A percentile compares a stretch with the other conserved stretches of the same genome.
Evolutionary conservation across 2,329 filamentous ascomycete genomes (phyloP).

Genomic region (Penicillium palitans): DNA sequence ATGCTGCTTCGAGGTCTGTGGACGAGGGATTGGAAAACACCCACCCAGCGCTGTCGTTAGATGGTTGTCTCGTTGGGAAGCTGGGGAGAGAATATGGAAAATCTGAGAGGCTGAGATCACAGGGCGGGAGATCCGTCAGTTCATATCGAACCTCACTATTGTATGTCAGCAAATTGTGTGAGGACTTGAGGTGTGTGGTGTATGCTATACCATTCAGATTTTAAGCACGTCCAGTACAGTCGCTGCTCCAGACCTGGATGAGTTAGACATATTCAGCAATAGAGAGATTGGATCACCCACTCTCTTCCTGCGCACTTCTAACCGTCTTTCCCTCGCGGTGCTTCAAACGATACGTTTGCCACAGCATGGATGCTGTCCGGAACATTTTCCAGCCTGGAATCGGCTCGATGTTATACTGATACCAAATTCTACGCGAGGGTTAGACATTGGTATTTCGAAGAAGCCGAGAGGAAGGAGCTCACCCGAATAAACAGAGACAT

Average conservation of each 20-base stretch:
- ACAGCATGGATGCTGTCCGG: constrained; percentile 28
- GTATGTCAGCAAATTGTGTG: neutral
- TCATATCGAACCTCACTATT: constrained; percentile 29
- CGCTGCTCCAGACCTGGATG: constrained; percentile 25
- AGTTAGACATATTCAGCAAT: constrained; percentile 8
- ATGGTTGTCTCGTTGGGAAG: constrained; percentile 20
- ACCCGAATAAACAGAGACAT: constrained; percentile 30
- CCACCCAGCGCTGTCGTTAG: constrained; percentile 16
- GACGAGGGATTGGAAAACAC: constrained; percentile 13
- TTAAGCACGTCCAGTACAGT: constrained; percentile 30
- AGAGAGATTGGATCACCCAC: constrained; percentile 12
- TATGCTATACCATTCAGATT: constrained; percentile 25
- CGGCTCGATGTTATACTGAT: constrained; percentile 30
- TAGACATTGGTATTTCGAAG: neutral
- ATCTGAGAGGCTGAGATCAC: constrained; percentile 27
- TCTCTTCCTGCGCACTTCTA: constrained; percentile 27
- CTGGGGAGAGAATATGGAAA: constrained; percentile 28
- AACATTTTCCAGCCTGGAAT: constrained; percentile 31
- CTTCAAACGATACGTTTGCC: constrained; percentile 29
- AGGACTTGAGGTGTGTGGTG: neutral
- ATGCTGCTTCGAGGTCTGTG: constrained; percentile 21
- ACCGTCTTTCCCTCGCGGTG: constrained; percentile 22
- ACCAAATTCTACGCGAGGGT: constrained; percentile 24
- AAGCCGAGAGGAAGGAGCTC: neutral
- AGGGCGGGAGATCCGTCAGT: constrained; percentile 26